Base-by-base conservation (phyloP, 176 grass and related monocot species). In the Oryza glaberrima region DNA sequence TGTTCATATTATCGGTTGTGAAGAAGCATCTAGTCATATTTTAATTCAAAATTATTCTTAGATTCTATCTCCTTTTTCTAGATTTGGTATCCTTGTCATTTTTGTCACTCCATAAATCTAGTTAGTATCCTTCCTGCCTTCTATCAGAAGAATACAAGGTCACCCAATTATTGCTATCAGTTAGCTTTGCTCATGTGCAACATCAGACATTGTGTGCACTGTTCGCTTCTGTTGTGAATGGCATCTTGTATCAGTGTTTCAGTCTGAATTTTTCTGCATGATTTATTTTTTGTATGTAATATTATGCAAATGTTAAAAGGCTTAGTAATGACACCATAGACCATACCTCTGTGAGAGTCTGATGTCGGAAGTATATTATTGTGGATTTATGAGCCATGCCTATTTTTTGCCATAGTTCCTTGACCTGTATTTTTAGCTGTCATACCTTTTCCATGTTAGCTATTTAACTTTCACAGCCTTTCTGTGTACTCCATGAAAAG, bases 21-120 rank as follows among this genome's bases (percentile, higher is more conserved):
- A 76, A 67, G 40, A 14, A 76, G 8, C 51, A 69, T 75, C 26
- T 80, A 1, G 20, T 14, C 38, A 32, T 68, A 73, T 72, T 86
- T 63, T 23, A 63, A 63, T 63, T 63, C 58, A 63, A 63, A 63
- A 63, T 22, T 64, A 78, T 86, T 82, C 15, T 3, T 67, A 47
- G 56, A 56, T 48, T 86, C 78, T 48, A 67, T 14, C 60, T 44
- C 10, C 16, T 19, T 32, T 72, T 54, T 77, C 78, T 35, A 46
- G 3, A 81, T 81, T 45, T 66, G 54, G 14, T 26, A 9, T 84
- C n/a, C n/a, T 17, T 72, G 19, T 15, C 48, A 41, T 73, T 78
- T 34, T 73, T 74, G 58, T 61, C 48, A 5, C 67, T 77, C 14
- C 36, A 32, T 58, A 67, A 73, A 68, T 67, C 56, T 81, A 77